phyloP scores from a whole-genome alignment of 495 filamentous ascomycete genomes.

The Letharia lupina region DNA sequence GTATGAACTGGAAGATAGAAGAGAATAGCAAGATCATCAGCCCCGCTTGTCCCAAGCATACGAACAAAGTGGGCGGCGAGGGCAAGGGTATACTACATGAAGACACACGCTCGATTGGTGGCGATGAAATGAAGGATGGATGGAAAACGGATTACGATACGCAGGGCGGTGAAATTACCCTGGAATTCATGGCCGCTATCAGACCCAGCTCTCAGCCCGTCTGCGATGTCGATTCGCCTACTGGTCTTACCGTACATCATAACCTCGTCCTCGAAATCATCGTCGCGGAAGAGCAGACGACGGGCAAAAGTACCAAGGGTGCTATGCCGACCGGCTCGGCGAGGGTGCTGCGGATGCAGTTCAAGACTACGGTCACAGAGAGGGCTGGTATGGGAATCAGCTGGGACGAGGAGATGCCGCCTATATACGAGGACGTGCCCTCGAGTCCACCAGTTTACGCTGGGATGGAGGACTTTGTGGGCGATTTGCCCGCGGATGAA shows the following conservation, averaged over 20 bases:
- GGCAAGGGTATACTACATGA: conserved; percentile 72
- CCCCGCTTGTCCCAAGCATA: conserved; percentile 72
- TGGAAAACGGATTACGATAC: conserved; percentile 92
- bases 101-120: conserved; percentile 65
- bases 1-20: conserved; percentile 88
- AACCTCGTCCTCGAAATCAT: conserved; percentile 87
- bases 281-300: conserved; percentile 82
- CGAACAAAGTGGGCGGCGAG: conserved; percentile 58
- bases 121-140: conserved; percentile 68
- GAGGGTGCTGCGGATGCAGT: conserved; percentile 88
- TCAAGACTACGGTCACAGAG: conserved; percentile 71
- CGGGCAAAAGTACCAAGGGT: conserved; percentile 30
- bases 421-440: conserved; percentile 90
- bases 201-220: conserved; percentile 52
- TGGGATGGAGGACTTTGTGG: conserved; percentile 35
- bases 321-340: conserved; percentile 51
- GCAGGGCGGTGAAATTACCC: conserved; percentile 63
- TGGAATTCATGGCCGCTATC: conserved; percentile 71
- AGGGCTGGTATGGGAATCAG: conserved; percentile 81
- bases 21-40: conserved; percentile 74
- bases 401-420: conserved; percentile 96
- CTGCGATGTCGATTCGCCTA: conserved; percentile 73
- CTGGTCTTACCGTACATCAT: conserved; percentile 72
- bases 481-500: conserved; percentile 20
- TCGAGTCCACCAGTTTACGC: conserved; percentile 74